Conservation (phyloP, 371 early-diverging fungal genomes). For the Zopfochytrium polystomum region DNA sequence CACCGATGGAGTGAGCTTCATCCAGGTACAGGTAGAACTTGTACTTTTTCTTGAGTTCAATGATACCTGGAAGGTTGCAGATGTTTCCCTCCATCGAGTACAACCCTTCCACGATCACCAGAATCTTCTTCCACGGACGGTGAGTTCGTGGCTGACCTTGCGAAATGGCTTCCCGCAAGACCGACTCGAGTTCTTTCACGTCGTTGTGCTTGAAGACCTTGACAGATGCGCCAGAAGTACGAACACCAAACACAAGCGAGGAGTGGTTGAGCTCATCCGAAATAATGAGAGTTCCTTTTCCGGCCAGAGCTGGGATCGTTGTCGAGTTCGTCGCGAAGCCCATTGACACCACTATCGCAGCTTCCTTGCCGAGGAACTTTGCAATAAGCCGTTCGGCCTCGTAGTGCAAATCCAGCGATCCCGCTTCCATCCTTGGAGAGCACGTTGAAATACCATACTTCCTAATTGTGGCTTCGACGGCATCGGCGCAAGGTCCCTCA, state of each 20-base stretch:
- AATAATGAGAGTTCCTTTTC: conserved; percentile 89
- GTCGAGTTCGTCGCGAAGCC: conserved; percentile 99
- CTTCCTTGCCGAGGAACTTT: conserved; percentile 93
- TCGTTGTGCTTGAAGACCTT: conserved; percentile 97
- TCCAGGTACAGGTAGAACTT: conserved; percentile 99
- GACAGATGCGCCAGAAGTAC: conserved; percentile 93
- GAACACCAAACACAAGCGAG: conserved; percentile 93
- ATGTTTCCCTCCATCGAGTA: conserved; percentile 99
- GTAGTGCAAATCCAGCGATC: conserved; percentile 64
- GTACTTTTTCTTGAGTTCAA: conserved; percentile 92
- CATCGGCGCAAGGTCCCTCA: conserved; percentile 88
- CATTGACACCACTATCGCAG: conserved; percentile 94
- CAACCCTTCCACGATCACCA: conserved; percentile 97
- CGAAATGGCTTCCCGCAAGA: conserved; percentile 88
- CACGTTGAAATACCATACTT: conserved; percentile 64
- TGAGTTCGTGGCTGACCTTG: conserved; percentile 99
- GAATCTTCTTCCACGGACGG: conserved; percentile 98
- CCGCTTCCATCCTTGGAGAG: conserved; percentile 73
- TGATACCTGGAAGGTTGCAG: conserved; percentile 83
- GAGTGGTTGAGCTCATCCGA: conserved; percentile 98
- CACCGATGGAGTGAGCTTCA: conserved; percentile 99
- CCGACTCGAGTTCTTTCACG: conserved; percentile 73
- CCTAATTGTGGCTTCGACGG: conserved; percentile 70
- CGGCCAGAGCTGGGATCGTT: conserved; percentile 89
- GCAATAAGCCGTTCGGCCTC: conserved; percentile 92